These are phyloP conservation scores for Cladophialophora chaetospira DNA, from an alignment of 2,329 filamentous ascomycete species.

Conservation along the genomic window DNA sequence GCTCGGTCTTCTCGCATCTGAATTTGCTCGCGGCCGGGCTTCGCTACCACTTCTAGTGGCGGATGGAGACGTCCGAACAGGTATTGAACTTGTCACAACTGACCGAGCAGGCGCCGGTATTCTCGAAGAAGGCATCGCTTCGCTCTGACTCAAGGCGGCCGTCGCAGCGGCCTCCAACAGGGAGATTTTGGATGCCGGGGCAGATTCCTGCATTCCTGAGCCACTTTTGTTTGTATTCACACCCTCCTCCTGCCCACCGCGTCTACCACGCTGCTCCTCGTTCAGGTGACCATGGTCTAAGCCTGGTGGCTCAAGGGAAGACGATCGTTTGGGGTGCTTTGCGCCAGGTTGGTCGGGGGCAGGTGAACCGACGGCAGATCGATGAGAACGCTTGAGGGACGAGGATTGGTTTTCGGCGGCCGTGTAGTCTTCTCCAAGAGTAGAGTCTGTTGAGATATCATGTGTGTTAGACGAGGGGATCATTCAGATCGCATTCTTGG, in stretches of 20 bases:
- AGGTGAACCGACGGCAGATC: conserved; percentile 8
- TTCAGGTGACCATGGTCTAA: conserved; percentile 7
- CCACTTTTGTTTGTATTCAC: neutral
- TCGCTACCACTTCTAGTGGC: neutral
- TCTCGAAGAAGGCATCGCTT: conserved; percentile 10
- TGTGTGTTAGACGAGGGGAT: conserved; percentile 5
- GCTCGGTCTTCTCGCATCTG: conserved; percentile 51
- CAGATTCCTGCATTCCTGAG: neutral
- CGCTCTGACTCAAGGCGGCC: conserved; percentile 5
- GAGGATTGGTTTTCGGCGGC: neutral
- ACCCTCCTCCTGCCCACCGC: conserved; percentile 20
- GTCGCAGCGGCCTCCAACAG: conserved; percentile 20
- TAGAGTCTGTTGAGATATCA: conserved; percentile 2
- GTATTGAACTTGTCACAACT: conserved; percentile 13
- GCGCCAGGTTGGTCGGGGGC: conserved; percentile 2
- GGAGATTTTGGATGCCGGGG: conserved; percentile 4
- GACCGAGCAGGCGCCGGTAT: conserved; percentile 1
- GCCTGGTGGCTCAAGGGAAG: neutral
- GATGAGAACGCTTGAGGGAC: conserved; percentile 20
- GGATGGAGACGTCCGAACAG: conserved; percentile 18
- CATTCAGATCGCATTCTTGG: conserved; percentile 18
- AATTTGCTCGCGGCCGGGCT: conserved; percentile 50
- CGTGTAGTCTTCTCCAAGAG: neutral
- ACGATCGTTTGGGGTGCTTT: conserved; percentile 19
- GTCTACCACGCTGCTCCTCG: conserved; percentile 4